Percentiles rank a stretch among this genome's conserved stretches.
phyloP scores from a whole-genome alignment of 2,329 filamentous ascomycete genomes.

The Elsinoe australis region DNA sequence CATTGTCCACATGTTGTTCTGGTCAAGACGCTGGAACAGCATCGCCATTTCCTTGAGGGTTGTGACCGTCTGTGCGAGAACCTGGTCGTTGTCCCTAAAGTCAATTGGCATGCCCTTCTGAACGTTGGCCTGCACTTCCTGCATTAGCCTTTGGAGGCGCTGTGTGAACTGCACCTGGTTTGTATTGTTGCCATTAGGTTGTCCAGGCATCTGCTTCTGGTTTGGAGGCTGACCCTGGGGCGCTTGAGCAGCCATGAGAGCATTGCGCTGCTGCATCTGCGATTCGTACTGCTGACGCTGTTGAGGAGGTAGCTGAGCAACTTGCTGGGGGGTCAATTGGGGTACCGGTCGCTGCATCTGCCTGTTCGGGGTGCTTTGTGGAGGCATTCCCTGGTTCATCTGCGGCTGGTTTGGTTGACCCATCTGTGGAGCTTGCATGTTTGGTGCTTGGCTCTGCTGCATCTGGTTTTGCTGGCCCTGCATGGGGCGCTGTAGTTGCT shows the following conservation, averaged over 20 bases:
- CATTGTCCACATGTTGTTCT: conserved; percentile 21
- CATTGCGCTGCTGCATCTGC: conserved; percentile 24
- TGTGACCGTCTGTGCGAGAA: conserved; percentile 16
- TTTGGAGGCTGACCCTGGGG: conserved; percentile 9
- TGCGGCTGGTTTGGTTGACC: conserved; percentile 22
- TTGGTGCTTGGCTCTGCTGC: conserved; percentile 17
- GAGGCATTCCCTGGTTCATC: conserved; percentile 17
- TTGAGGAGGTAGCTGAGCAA: conserved; percentile 24
- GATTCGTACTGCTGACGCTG: conserved; percentile 22
- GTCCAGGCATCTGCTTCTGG: conserved; percentile 10
- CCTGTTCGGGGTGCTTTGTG: conserved; percentile 14
- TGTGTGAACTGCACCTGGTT: conserved; percentile 7
- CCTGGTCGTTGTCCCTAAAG: not conserved
- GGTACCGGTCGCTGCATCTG: conserved; percentile 13
- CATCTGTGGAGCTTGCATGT: conserved; percentile 8
- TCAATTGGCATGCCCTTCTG: conserved; percentile 14
- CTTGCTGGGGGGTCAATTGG: conserved; percentile 22
- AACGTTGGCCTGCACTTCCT: conserved; percentile 1
- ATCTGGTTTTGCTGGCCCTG: conserved; percentile 28
- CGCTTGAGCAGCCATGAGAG: conserved; percentile 24
- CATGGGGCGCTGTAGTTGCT: conserved; percentile 26
- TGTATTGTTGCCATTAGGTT: not conserved
- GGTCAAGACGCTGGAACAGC: conserved; percentile 23
- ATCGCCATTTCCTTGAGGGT: conserved; percentile 25
- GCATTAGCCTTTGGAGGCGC: conserved; percentile 2